A percentile compares a stretch with the other conserved stretches of the same genome.
Evolutionary conservation across 2,329 filamentous ascomycete species (phyloP).

Genomic region (Clonostachys rhizophaga): DNA sequence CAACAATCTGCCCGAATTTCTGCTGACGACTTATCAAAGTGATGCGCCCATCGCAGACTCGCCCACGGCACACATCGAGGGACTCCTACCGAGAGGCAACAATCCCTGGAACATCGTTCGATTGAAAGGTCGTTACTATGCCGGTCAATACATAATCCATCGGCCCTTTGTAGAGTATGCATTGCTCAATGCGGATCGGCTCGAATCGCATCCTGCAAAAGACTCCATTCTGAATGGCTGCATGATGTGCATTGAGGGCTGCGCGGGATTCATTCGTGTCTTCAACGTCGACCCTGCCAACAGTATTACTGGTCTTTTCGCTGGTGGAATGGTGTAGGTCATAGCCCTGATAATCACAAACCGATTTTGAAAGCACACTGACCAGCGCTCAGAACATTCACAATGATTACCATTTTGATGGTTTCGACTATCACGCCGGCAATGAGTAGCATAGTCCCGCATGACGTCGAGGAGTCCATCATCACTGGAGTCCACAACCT

Average conservation of each 20-base stretch:
- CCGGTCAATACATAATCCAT: slow-evolving; percentile 21
- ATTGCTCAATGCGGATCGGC: slow-evolving; percentile 13
- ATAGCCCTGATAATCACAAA: neutral
- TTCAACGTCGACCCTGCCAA: slow-evolving; percentile 16
- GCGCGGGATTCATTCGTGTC: slow-evolving; percentile 16
- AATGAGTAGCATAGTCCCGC: slow-evolving; percentile 8
- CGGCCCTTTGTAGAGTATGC: slow-evolving; percentile 19
- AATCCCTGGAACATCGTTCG: slow-evolving; percentile 20
- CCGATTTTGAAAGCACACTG: neutral
- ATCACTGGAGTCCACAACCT: slow-evolving; percentile 10
- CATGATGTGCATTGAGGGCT: slow-evolving; percentile 13
- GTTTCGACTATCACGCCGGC: slow-evolving; percentile 8
- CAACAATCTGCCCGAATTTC: slow-evolving; percentile 14
- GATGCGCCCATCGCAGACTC: neutral
- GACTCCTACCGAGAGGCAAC: slow-evolving; percentile 10
- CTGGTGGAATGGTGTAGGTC: slow-evolving; percentile 21
- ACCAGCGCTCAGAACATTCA: slow-evolving; percentile 12
- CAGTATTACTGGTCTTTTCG: slow-evolving; percentile 16
- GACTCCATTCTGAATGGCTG: slow-evolving; percentile 12
- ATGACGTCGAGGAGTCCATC: slow-evolving; percentile 10
- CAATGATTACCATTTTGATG: slow-evolving; percentile 14
- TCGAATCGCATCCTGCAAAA: slow-evolving; percentile 13
- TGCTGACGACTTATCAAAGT: slow-evolving; percentile 8
- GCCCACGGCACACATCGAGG: slow-evolving; percentile 6
- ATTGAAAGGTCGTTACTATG: slow-evolving; percentile 18